Evolutionary conservation across 1,284 basidiomycete genomes (phyloP), one percentile per base, ranked within the genome.

Genomic region (Somion occarium): DNA sequence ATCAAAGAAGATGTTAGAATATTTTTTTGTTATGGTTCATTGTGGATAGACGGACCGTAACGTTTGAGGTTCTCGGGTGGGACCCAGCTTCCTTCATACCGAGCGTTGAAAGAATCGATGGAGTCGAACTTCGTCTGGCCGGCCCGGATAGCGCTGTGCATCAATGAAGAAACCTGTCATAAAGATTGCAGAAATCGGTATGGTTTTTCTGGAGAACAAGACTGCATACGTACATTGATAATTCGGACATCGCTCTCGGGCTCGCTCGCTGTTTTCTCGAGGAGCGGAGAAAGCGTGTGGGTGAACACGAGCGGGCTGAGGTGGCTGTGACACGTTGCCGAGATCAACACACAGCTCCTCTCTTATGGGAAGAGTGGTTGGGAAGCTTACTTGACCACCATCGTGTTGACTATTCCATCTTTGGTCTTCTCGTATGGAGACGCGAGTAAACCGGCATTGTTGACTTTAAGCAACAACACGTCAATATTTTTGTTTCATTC

Each of bases 211-310:
- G 60, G 62, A 41, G 5, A 20, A 39, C 38, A 24, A 37, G n/a
- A n/a, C 12, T 15, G 15, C 24, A 24, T 12, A 25, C 74, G 45
- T 42, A 82, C 80, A 45, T 72, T 69, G 7, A 82, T 68, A 23
- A 83, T 65, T 23, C 80, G 76, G 45, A 82, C 78, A 52, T 82
- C 80, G 0, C 73, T 65, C 20, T 64, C 66, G 2, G 71, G 68
- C 48, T 73, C 60, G 22, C 68, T 61, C 1, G 76, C 72, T 0
- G 80, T 80, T 46, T 70, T 65, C 30, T 66, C 68, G 25, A 82
- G 58, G 4, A 81, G 59, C 2, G 78, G 75, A 38, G 81, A 69
- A 2, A 83, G 69, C 11, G 68, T 68, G 19, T 65, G 65, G 2
- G 77, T 80, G 46, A 82, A 71, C 2, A 75, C 69, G 44, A 76